These are phyloP conservation scores for Pseudonitzschia pungens DNA, from an alignment of 108 stramenopile genomes.

Conservation along the genomic window DNA sequence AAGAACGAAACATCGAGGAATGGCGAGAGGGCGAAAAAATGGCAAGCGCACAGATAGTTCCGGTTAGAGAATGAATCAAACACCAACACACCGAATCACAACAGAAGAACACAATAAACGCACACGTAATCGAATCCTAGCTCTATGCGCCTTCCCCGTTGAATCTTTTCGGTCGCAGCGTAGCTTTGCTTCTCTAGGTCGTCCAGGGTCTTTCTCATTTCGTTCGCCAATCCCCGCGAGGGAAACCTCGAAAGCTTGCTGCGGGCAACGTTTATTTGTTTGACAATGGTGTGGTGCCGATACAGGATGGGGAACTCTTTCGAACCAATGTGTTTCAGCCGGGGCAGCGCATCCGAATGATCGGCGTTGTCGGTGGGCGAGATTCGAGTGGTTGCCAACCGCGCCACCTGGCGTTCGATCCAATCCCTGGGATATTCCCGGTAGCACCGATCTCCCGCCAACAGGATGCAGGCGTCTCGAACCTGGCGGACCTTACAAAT, in stretches of 20 bases:
- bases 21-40: too few relatives aligned
- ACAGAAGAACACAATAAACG: neutral
- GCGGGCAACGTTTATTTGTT: constrained; percentile 91
- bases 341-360: constrained; percentile 1
- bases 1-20: too few relatives aligned
- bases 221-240: constrained; percentile 48
- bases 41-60: too few relatives aligned
- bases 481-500: constrained; percentile 85
- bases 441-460: constrained; percentile 93
- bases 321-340: constrained; percentile 45
- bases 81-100: too few relatives aligned
- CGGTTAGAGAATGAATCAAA: too few relatives aligned
- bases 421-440: constrained; percentile 95
- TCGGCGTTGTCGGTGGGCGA: neutral
- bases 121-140: constrained; percentile 95
- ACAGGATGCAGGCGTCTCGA: constrained; percentile 92
- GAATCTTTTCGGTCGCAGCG: constrained; percentile 41
- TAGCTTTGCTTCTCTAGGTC: constrained; percentile 61
- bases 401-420: constrained; percentile 79
- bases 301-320: constrained; percentile 89
- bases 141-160: constrained; percentile 50
- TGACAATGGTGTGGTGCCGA: constrained; percentile 69
- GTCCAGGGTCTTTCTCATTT: constrained; percentile 66
- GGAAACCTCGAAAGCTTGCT: constrained; percentile 81
- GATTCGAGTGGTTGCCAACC: neutral